These are phyloP conservation scores for Trapa bicornis DNA, from an alignment of 345 rosid species.

Conservation along the genomic window DNA sequence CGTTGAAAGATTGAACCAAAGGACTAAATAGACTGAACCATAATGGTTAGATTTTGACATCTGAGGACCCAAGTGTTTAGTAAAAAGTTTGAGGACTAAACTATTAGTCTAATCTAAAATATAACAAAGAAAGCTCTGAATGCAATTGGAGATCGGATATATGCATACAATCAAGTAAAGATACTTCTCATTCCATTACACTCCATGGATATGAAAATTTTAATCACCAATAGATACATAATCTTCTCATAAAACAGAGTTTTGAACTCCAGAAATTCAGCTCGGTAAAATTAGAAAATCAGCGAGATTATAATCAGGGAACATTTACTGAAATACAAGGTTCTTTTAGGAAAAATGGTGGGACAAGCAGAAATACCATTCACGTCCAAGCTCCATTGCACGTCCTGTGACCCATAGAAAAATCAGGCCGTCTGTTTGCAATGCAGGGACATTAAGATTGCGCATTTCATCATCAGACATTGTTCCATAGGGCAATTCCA, in stretches of 20 bases:
- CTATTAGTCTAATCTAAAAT: neutral
- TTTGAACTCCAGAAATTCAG: neutral
- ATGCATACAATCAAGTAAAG: neutral
- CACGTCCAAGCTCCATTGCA: slow-evolving; percentile 99
- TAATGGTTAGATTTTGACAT: no score
- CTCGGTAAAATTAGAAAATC: neutral
- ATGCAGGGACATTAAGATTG: slow-evolving; percentile 88
- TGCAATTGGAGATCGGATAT: neutral
- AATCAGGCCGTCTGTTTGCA: slow-evolving; percentile 94
- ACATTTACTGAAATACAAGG: neutral
- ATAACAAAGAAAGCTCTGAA: neutral
- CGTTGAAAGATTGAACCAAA: no score
- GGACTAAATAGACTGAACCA: no score
- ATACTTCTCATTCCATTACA: neutral
- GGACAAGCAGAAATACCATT: slow-evolving; percentile 39
- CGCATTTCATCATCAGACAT: slow-evolving; percentile 99
- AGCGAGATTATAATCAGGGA: neutral
- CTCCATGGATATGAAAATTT: neutral
- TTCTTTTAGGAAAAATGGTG: neutral
- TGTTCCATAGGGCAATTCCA: slow-evolving; percentile 99
- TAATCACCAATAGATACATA: neutral
- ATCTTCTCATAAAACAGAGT: neutral
- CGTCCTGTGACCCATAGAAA: slow-evolving; percentile 99
- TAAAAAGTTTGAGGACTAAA: no score
- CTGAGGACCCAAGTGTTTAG: no score